phyloP scores from a whole-genome alignment of 2,329 filamentous ascomycete genomes.

The Botrytis medusae region DNA sequence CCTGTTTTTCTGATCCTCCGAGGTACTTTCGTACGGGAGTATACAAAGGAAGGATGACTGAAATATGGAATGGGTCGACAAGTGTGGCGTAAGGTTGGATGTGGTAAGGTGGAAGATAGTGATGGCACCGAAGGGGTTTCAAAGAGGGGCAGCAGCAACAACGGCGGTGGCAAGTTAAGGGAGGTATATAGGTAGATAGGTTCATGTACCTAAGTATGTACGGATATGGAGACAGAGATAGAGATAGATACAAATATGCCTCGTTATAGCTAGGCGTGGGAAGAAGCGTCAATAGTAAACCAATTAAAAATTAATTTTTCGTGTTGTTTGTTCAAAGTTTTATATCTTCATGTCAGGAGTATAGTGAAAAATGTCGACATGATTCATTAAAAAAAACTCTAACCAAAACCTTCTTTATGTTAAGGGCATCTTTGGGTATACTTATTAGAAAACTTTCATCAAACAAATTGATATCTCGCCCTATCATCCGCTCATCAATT shows the following conservation, averaged over 20 bases:
- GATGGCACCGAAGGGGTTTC: neutral
- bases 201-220: neutral
- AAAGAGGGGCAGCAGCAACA: constrained; percentile 1
- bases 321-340: neutral
- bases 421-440: constrained; percentile 4
- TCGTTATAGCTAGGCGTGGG: neutral
- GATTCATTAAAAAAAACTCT: neutral
- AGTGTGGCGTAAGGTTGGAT: neutral
- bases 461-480: neutral
- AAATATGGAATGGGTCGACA: neutral
- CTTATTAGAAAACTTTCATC: constrained; percentile 1
- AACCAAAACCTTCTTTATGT: constrained; percentile 2
- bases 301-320: neutral
- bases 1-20: neutral
- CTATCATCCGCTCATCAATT: constrained; percentile 1
- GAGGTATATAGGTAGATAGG: neutral
- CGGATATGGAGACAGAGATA: neutral
- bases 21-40: neutral
- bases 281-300: neutral
- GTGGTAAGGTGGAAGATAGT: constrained; percentile 11
- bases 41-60: neutral
- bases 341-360: neutral
- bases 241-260: neutral
- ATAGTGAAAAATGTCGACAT: neutral
- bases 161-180: neutral